A percentile compares a stretch with the other conserved stretches of the same genome.
These are phyloP conservation scores for Eleusine coracana DNA, from an alignment of 176 grass and related monocot genomes.

Conservation along the genomic window DNA sequence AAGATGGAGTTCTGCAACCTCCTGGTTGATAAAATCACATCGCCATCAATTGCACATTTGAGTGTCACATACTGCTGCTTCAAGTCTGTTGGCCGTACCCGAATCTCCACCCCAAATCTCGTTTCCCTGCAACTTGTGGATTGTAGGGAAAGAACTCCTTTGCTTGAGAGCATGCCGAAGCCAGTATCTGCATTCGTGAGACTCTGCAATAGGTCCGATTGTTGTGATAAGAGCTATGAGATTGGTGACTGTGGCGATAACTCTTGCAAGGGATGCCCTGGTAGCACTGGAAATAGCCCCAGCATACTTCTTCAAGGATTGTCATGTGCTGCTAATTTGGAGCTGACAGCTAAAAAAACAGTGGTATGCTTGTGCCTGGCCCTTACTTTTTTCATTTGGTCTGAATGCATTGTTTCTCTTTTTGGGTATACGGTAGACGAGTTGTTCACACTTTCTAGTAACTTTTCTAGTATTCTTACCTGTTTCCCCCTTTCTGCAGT, in stretches of 20 bases:
- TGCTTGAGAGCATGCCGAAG: neutral
- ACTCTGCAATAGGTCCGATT: neutral
- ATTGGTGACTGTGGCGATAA: neutral
- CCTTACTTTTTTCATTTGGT: neutral
- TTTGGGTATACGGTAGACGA: too few species aligned
- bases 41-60: neutral
- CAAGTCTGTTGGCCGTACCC: neutral
- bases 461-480: too few species aligned
- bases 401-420: too few species aligned
- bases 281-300: neutral
- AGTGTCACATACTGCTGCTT: neutral
- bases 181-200: neutral
- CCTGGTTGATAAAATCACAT: neutral
- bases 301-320: conserved; percentile 1
- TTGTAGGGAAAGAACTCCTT: neutral
- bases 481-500: too few species aligned
- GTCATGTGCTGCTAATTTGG: neutral
- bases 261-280: neutral
- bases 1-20: neutral
- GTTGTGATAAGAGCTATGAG: neutral
- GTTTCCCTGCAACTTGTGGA: neutral
- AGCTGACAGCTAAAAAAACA: neutral
- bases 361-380: neutral
- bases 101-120: neutral
- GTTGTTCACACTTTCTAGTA: too few species aligned